Percentiles rank a stretch among this genome's conserved stretches.
phyloP scores from a whole-genome alignment of 495 filamentous ascomycete species.

The Daldinia grandis region DNA sequence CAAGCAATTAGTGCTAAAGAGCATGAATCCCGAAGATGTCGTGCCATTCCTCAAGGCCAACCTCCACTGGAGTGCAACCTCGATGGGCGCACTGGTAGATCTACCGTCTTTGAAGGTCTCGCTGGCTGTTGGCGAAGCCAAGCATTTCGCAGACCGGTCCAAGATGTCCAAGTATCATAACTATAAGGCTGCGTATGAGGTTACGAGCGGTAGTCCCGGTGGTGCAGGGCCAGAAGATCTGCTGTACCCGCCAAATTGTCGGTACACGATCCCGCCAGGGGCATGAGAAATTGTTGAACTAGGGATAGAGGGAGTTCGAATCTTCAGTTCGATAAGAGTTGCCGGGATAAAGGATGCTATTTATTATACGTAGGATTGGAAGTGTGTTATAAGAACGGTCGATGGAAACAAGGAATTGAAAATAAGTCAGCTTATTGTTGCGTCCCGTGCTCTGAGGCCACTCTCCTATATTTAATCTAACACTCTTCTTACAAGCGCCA shows the following conservation, averaged over 20 bases:
- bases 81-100: background rate
- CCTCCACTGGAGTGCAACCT: background rate
- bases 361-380: background rate
- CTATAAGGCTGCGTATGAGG: background rate
- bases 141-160: background rate
- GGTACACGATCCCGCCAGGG: background rate
- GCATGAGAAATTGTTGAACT: background rate
- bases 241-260: background rate
- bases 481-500: background rate
- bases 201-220: background rate
- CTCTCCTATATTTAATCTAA: too few relatives aligned
- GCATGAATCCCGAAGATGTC: background rate
- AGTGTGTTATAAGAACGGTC: background rate
- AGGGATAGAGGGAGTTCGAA: background rate
- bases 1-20: background rate
- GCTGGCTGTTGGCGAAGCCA: background rate
- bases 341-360: background rate
- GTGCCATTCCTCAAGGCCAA: background rate
- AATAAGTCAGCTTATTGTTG: background rate
- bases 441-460: background rate
- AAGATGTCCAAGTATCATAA: background rate
- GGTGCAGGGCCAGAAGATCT: background rate
- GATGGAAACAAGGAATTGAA: background rate
- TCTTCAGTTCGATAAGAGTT: too few relatives aligned
- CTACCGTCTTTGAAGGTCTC: background rate